Conservation (phyloP, 495 filamentous ascomycete genomes). For the Penicillium canescens region DNA sequence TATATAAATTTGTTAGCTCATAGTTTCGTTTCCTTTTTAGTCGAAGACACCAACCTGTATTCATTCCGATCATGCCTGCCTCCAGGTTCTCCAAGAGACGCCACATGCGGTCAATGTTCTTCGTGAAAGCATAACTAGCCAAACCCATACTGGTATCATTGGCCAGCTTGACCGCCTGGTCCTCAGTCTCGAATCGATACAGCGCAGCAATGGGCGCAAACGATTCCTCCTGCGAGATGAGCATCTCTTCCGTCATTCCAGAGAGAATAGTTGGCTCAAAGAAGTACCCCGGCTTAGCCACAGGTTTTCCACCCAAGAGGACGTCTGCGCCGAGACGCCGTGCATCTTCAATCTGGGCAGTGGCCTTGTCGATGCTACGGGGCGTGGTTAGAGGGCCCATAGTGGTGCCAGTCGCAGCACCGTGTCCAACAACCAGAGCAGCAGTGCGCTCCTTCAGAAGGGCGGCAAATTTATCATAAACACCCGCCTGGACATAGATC, state of each 20-base stretch:
- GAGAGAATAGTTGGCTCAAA: constrained; percentile 71
- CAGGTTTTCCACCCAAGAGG: constrained; percentile 57
- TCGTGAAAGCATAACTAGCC: constrained; percentile 72
- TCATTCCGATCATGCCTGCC: constrained; percentile 75
- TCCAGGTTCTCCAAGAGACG: constrained; percentile 71
- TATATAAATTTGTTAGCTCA: constrained; percentile 13
- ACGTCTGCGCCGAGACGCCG: constrained; percentile 57
- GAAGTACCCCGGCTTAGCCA: constrained; percentile 61
- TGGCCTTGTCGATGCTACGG: constrained; percentile 62
- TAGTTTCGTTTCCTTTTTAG: neutral
- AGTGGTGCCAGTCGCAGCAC: constrained; percentile 55
- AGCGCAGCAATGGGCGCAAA: constrained; percentile 70
- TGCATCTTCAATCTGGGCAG: constrained; percentile 63
- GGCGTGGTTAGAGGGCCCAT: constrained; percentile 71
- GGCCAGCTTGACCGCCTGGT: constrained; percentile 61
- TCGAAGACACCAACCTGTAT: constrained; percentile 50
- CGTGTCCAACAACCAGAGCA: constrained; percentile 65
- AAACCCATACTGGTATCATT: constrained; percentile 72
- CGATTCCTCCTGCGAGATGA: constrained; percentile 66
- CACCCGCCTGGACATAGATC: constrained; percentile 63
- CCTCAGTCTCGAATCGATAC: constrained; percentile 69
- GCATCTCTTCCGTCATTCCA: constrained; percentile 61
- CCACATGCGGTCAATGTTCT: constrained; percentile 72
- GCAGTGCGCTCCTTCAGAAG: constrained; percentile 55
- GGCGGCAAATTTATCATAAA: constrained; percentile 55